Conservation (phyloP, 805 yeast species). For the Yamadazyma scolyti region DNA sequence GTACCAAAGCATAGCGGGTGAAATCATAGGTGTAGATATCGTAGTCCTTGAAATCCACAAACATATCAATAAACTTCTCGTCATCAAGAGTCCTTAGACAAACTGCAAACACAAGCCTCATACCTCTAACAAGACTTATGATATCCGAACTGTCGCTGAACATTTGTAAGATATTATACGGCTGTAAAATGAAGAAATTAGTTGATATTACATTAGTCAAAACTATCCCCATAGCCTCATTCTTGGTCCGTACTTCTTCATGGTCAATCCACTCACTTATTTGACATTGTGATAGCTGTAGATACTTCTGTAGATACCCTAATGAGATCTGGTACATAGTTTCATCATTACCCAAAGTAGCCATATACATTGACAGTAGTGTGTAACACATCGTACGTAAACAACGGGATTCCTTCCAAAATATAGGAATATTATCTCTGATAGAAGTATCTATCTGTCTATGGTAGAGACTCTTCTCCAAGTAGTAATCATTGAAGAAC, state of each 20-base stretch:
- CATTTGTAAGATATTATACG: slow-evolving; percentile 23
- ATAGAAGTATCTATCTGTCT: slow-evolving; percentile 3
- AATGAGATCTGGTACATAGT: not conserved
- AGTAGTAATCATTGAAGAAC: slow-evolving; percentile 7
- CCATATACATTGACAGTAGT: slow-evolving; percentile 6
- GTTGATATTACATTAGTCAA: slow-evolving; percentile 19
- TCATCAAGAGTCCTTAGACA: slow-evolving; percentile 7
- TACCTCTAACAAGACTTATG: slow-evolving; percentile 16
- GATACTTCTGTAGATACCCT: slow-evolving; percentile 6
- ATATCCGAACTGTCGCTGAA: slow-evolving; percentile 18
- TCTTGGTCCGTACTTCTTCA: slow-evolving; percentile 1
- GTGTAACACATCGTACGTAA: slow-evolving; percentile 5
- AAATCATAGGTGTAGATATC: not conserved
- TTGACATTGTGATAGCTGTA: slow-evolving; percentile 11
- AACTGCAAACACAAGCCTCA: slow-evolving; percentile 8
- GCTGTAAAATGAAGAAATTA: slow-evolving; percentile 24
- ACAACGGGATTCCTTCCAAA: slow-evolving; percentile 3
- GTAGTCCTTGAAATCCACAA: not conserved
- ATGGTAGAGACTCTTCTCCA: slow-evolving; percentile 1
- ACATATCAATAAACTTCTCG: slow-evolving; percentile 1
- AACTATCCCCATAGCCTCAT: slow-evolving; percentile 14
- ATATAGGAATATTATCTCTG: slow-evolving; percentile 3
- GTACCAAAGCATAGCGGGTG: not conserved
- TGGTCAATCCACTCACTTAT: slow-evolving; percentile 3
- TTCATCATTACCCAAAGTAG: slow-evolving; percentile 2